Conservation (phyloP, 495 filamentous ascomycete genomes). For the Bathelium albidoporum region DNA sequence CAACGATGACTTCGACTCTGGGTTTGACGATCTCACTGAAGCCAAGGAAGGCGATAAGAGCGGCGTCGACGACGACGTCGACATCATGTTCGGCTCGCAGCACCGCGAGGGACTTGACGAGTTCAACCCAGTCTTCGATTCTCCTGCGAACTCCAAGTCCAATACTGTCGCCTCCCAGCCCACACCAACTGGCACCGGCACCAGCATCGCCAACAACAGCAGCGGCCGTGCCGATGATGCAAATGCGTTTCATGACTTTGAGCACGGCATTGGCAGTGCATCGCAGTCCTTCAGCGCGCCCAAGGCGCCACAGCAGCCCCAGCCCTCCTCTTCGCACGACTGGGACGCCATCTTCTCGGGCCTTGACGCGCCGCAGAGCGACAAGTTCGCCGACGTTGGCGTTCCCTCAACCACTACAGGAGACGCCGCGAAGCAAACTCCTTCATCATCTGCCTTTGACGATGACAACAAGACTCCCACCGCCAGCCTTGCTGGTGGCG, state of each 20-base stretch:
- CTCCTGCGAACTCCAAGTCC: slow-evolving; percentile 34
- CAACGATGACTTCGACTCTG: slow-evolving; percentile 68
- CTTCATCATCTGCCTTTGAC: slow-evolving; percentile 8
- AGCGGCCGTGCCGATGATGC: too few species aligned
- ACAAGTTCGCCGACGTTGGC: slow-evolving; percentile 8
- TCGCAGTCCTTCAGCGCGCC: slow-evolving; percentile 4
- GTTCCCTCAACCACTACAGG: not conserved
- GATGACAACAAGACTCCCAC: slow-evolving; percentile 4
- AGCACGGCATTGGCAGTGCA: slow-evolving; percentile 25
- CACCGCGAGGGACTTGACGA: slow-evolving; percentile 43
- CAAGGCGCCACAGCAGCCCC: slow-evolving; percentile 23
- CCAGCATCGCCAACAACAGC: too few species aligned
- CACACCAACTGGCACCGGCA: slow-evolving; percentile 41
- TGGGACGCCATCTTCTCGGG: slow-evolving; percentile 94
- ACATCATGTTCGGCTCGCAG: slow-evolving; percentile 34
- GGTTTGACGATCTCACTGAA: slow-evolving; percentile 80
- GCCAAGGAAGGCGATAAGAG: slow-evolving; percentile 81
- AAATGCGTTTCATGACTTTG: slow-evolving; percentile 45
- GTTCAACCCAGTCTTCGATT: slow-evolving; percentile 60
- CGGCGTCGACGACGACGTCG: slow-evolving; percentile 48
- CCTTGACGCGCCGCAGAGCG: slow-evolving; percentile 45
- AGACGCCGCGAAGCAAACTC: not conserved
- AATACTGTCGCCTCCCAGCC: slow-evolving; percentile 49
- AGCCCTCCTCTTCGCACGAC: slow-evolving; percentile 50
- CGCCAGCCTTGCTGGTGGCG: not conserved